Conservation (phyloP, 108 stramenopile species). For the Thalassiosira profunda region DNA sequence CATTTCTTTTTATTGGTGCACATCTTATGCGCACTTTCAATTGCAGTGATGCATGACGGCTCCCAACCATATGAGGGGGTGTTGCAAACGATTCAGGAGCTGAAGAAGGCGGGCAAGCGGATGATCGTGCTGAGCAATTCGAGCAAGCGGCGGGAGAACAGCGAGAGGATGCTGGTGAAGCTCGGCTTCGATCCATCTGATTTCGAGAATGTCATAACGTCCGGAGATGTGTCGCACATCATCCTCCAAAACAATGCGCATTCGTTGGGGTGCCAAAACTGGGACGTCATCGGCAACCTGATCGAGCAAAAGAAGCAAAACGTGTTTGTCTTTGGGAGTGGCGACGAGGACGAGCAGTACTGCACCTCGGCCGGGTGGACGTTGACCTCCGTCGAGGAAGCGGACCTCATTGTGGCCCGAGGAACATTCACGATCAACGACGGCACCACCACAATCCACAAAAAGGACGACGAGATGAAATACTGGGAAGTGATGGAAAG, state of each 20-base stretch:
- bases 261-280: constrained; percentile 26
- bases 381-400: constrained; percentile 80
- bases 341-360: constrained; percentile 90
- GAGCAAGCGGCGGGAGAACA: constrained; percentile 71
- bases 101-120: constrained; percentile 63
- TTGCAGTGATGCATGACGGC: constrained; percentile 95
- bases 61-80: constrained; percentile 80
- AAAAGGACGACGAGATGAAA: constrained; percentile 53
- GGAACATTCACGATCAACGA: constrained; percentile 78
- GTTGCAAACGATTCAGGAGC: constrained; percentile 62
- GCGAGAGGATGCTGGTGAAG: constrained; percentile 58
- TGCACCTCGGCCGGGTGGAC: constrained; percentile 77
- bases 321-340: constrained; percentile 90
- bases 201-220: constrained; percentile 80
- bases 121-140: constrained; percentile 91
- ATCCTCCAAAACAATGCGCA: constrained; percentile 28
- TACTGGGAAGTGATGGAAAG: constrained; percentile 61
- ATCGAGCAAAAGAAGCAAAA: constrained; percentile 16
- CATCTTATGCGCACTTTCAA: not conserved
- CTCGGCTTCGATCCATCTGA: constrained; percentile 66
- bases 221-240: constrained; percentile 73
- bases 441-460: constrained; percentile 43
- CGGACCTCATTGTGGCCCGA: constrained; percentile 89
- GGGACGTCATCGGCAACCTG: constrained; percentile 14
- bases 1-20: not conserved